phyloP scores from a whole-genome alignment of 2,329 filamentous ascomycete species.

The Verticillium dahliae region DNA sequence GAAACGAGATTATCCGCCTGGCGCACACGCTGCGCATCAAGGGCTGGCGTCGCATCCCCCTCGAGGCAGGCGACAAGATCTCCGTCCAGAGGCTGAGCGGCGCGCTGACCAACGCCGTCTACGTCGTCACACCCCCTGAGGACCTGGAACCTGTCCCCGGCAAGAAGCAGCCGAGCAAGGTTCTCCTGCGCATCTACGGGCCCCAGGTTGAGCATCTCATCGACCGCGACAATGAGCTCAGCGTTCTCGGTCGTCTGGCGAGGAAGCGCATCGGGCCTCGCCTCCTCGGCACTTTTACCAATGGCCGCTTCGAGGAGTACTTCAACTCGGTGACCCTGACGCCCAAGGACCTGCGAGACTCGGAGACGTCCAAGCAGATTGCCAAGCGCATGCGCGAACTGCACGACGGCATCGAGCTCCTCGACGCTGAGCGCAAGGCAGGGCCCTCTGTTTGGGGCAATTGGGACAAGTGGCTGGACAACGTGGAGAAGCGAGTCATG shows the following conservation, averaged over 20 bases:
- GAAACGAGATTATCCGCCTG: constrained; percentile 83
- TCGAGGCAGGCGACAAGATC: constrained; percentile 63
- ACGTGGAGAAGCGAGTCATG: constrained; percentile 54
- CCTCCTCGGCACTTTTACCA: constrained; percentile 84
- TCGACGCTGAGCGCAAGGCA: constrained; percentile 67
- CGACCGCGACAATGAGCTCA: constrained; percentile 83
- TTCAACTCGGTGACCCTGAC: constrained; percentile 80
- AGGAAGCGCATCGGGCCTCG: constrained; percentile 91
- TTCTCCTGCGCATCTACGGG: constrained; percentile 87
- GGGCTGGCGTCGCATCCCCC: constrained; percentile 79
- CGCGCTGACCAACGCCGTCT: constrained; percentile 92
- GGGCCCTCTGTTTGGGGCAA: constrained; percentile 85
- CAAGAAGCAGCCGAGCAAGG: constrained; percentile 52
- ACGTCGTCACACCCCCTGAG: constrained; percentile 79
- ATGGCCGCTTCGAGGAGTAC: constrained; percentile 93
- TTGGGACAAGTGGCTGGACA: constrained; percentile 85
- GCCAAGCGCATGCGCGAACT: constrained; percentile 96
- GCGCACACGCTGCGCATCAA: constrained; percentile 85
- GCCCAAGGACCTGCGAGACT: constrained; percentile 66
- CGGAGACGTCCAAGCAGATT: constrained; percentile 84
- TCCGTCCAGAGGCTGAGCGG: constrained; percentile 75
- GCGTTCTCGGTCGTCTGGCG: constrained; percentile 77
- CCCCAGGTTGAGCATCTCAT: constrained; percentile 95
- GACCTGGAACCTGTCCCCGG: constrained; percentile 39
- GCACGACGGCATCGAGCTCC: constrained; percentile 85